These are phyloP conservation scores for Malus orientalis DNA, from an alignment of 306 rosid species.

Conservation along the genomic window DNA sequence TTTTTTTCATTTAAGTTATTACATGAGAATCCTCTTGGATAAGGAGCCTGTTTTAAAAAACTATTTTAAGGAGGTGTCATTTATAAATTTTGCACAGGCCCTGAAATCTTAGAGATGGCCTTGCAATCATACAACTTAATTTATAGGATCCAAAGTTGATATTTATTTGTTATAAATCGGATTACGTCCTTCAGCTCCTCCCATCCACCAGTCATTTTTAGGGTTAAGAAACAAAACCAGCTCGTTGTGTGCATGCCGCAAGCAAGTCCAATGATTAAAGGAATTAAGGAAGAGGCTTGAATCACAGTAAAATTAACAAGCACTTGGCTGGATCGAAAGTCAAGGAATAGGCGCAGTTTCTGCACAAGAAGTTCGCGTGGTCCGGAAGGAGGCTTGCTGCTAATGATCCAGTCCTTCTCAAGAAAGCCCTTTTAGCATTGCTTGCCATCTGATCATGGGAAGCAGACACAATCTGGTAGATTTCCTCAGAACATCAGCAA, in stretches of 20 bases:
- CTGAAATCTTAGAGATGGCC: too few relatives aligned
- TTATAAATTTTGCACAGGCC: too few relatives aligned
- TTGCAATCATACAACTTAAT: not conserved
- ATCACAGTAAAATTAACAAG: conserved; percentile 1
- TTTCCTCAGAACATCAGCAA: conserved; percentile 71
- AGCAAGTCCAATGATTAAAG: conserved; percentile 11
- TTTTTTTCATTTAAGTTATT: too few relatives aligned
- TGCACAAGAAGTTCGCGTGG: conserved; percentile 53
- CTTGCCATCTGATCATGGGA: conserved; percentile 76
- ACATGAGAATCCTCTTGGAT: too few relatives aligned
- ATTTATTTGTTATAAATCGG: conserved; percentile 26
- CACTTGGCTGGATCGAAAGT: conserved; percentile 57
- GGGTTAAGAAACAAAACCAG: conserved; percentile 19
- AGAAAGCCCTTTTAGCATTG: conserved; percentile 66
- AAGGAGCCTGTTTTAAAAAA: too few relatives aligned
- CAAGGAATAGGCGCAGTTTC: conserved; percentile 66
- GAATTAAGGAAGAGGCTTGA: not conserved
- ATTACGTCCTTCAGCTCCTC: conserved; percentile 17
- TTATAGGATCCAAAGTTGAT: conserved; percentile 13
- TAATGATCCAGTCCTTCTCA: conserved; percentile 76
- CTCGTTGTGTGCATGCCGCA: conserved; percentile 7
- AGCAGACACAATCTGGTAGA: conserved; percentile 68
- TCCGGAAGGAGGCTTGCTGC: conserved; percentile 51
- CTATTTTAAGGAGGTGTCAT: too few relatives aligned
- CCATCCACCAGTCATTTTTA: conserved; percentile 4